These are phyloP conservation scores for Podospora tetraspora DNA, from an alignment of 495 filamentous ascomycete genomes.

Conservation along the genomic window DNA sequence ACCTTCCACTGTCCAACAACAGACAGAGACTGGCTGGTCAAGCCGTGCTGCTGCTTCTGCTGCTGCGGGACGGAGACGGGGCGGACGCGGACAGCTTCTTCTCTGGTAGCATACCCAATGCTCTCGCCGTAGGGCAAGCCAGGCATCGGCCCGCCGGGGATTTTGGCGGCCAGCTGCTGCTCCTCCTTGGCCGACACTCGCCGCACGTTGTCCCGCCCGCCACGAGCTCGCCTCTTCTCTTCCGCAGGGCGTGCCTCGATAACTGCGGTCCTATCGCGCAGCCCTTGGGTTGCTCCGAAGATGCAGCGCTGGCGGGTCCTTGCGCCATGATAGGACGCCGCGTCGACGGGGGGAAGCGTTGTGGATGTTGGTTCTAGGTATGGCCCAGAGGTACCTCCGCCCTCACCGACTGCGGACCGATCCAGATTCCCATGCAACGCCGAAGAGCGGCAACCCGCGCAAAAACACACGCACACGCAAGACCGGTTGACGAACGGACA, in stretches of 20 bases:
- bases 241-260: not conserved
- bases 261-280: not conserved
- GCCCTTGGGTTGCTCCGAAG: not conserved
- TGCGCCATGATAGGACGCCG: conserved; percentile 16
- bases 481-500: not conserved
- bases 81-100: not conserved
- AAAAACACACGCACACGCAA: not conserved
- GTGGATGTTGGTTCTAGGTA: not conserved
- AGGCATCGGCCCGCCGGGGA: not conserved
- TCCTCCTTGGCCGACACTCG: not conserved
- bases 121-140: not conserved
- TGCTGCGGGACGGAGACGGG: not conserved
- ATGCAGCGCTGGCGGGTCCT: conserved; percentile 18
- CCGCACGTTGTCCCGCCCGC: not conserved
- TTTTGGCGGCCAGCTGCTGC: not conserved
- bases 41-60: not conserved
- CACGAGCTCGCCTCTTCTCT: not conserved
- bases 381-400: not conserved
- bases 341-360: not conserved
- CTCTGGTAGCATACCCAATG: not conserved
- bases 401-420: not conserved
- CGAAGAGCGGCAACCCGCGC: not conserved
- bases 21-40: not conserved
- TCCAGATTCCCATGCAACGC: not conserved
- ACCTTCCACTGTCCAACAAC: not conserved